phyloP scores from a whole-genome alignment of 176 grass and related monocot species.

The Carex pumila region DNA sequence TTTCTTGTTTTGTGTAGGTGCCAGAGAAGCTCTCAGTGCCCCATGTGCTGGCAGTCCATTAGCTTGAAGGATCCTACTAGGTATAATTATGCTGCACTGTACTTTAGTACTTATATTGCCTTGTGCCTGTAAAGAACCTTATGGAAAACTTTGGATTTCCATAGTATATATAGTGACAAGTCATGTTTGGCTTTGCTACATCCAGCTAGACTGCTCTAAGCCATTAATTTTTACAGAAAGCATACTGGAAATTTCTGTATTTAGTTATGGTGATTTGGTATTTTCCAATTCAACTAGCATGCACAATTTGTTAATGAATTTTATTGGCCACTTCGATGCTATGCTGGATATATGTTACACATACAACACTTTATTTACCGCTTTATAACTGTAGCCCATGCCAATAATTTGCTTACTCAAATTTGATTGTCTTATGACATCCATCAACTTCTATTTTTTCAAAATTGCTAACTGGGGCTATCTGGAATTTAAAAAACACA shows the following conservation, averaged over 20 bases:
- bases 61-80: conserved; percentile 82
- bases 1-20: conserved; percentile 41
- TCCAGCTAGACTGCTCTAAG: not conserved
- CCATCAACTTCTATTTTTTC: not conserved
- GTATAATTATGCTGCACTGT: conserved; percentile 27
- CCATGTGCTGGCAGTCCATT: conserved; percentile 93
- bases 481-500: not conserved
- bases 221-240: not conserved
- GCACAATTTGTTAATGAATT: not conserved
- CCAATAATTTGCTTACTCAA: not conserved
- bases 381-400: not conserved
- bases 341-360: not conserved
- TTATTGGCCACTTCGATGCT: not conserved
- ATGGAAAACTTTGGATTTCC: not conserved
- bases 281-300: not conserved
- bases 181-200: conserved; percentile 2
- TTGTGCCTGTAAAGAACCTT: not conserved
- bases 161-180: not conserved
- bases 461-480: not conserved
- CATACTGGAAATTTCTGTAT: not conserved
- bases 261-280: not conserved
- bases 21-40: conserved; percentile 96
- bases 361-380: not conserved
- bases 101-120: not conserved
- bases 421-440: not conserved